phyloP scores from a whole-genome alignment of 371 early-diverging fungal genomes.

The Mortierella sp. region DNA sequence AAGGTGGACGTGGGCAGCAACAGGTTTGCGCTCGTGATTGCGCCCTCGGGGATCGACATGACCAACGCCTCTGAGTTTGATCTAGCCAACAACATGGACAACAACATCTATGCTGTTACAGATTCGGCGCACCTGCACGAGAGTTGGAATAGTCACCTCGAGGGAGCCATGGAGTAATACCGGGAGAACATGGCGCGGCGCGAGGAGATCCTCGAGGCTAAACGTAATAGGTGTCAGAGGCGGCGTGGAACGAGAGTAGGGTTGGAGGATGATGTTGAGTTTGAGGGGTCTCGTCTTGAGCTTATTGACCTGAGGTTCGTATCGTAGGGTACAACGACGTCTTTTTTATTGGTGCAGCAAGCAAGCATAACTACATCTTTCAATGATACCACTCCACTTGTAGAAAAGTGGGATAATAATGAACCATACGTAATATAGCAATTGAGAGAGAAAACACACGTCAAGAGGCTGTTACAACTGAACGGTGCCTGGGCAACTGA shows the following conservation, averaged over 20 bases:
- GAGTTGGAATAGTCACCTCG: slow-evolving; percentile 24
- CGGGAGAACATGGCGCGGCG: slow-evolving; percentile 28
- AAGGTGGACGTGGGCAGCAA: slow-evolving; percentile 50
- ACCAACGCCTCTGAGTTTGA: slow-evolving; percentile 22
- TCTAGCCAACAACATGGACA: slow-evolving; percentile 25
- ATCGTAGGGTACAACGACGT: no score
- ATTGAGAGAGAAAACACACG: no score
- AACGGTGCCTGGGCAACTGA: no score
- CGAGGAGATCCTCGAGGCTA: slow-evolving; percentile 20
- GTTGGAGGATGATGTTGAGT: slow-evolving; percentile 46
- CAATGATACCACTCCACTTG: no score
- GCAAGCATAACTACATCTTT: no score
- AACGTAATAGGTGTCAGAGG: slow-evolving; percentile 7
- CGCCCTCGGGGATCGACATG: slow-evolving; percentile 30
- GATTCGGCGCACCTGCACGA: slow-evolving; percentile 34
- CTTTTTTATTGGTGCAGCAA: no score
- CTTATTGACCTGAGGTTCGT: slow-evolving; percentile 39
- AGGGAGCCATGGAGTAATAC: slow-evolving; percentile 36
- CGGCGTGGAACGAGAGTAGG: not conserved
- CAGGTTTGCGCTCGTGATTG: slow-evolving; percentile 29
- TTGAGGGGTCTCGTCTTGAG: slow-evolving; percentile 53
- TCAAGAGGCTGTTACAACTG: no score
- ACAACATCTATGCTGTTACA: slow-evolving; percentile 35
- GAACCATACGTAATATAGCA: no score
- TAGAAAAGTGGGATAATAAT: no score